Percentiles rank a stretch among this genome's conserved stretches.
These are phyloP conservation scores for Pittosporum tobira DNA, from an alignment of 129 eudicot species.

Conservation along the genomic window DNA sequence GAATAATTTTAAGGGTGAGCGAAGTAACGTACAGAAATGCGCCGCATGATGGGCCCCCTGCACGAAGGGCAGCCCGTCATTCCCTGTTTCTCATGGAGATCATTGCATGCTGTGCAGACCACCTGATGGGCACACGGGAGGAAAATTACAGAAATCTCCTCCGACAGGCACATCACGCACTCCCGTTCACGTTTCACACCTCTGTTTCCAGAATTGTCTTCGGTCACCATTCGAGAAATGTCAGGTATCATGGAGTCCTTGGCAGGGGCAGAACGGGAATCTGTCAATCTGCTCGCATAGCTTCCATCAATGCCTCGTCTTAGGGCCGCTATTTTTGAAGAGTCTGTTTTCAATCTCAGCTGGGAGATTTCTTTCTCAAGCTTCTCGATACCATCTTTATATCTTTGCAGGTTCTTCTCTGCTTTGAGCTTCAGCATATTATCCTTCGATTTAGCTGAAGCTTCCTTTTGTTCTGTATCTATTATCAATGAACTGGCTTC, in stretches of 20 bases:
- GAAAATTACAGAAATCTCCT: slow-evolving; percentile 89
- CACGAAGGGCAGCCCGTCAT: slow-evolving; percentile 95
- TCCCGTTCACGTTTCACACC: slow-evolving; percentile 90
- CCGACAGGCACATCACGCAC: slow-evolving; percentile 90
- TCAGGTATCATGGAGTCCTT: slow-evolving; percentile 26
- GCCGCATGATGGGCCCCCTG: slow-evolving; percentile 57
- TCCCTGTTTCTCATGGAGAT: slow-evolving; percentile 83
- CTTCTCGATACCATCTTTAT: slow-evolving; percentile 56
- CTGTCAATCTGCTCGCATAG: slow-evolving; percentile 47
- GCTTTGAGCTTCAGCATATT: slow-evolving; percentile 43
- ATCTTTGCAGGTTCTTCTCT: slow-evolving; percentile 51
- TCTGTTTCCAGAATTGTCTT: slow-evolving; percentile 22
- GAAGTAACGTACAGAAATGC: slow-evolving; percentile 59
- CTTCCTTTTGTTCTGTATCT: slow-evolving; percentile 64
- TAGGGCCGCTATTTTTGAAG: slow-evolving; percentile 81
- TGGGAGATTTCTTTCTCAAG: slow-evolving; percentile 69
- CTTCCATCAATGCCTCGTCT: slow-evolving; percentile 75
- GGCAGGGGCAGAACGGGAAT: slow-evolving; percentile 19
- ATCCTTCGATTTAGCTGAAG: slow-evolving; percentile 54
- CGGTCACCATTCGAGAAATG: slow-evolving; percentile 23
- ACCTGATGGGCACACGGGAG: slow-evolving; percentile 94
- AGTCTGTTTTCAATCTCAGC: slow-evolving; percentile 56
- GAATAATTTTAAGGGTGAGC: slow-evolving; percentile 39
- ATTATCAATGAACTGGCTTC: slow-evolving; percentile 40
- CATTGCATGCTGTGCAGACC: slow-evolving; percentile 73